These are phyloP conservation scores for Neoboletus subvelutipes DNA, from an alignment of 768 basidiomycete species.

Conservation along the genomic window DNA sequence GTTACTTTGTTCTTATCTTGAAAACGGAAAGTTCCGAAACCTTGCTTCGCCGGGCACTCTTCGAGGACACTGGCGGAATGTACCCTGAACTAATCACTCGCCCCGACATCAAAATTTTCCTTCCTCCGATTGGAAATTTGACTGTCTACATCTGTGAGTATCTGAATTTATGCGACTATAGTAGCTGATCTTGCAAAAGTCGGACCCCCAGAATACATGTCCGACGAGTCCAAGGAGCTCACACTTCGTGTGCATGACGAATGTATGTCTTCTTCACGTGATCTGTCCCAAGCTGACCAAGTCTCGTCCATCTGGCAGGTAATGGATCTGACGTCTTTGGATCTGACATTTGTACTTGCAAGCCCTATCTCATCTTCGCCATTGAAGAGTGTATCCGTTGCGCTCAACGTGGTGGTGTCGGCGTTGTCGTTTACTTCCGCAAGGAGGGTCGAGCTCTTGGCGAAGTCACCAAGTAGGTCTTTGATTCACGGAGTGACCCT, in stretches of 20 bases:
- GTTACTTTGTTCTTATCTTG: neutral
- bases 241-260: slow-evolving; percentile 93
- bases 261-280: slow-evolving; percentile 49
- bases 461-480: slow-evolving; percentile 81
- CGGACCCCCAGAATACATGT: slow-evolving; percentile 77
- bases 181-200: slow-evolving; percentile 42
- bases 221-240: slow-evolving; percentile 74
- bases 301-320: slow-evolving; percentile 39
- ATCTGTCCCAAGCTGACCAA: neutral
- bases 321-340: slow-evolving; percentile 97
- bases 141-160: slow-evolving; percentile 88
- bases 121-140: slow-evolving; percentile 89
- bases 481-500: neutral
- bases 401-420: slow-evolving; percentile 84
- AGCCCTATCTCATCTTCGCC: slow-evolving; percentile 88
- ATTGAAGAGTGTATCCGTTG: slow-evolving; percentile 91
- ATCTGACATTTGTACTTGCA: slow-evolving; percentile 90
- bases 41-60: slow-evolving; percentile 83
- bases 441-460: slow-evolving; percentile 93
- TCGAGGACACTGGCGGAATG: slow-evolving; percentile 96
- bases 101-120: slow-evolving; percentile 92
- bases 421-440: slow-evolving; percentile 91
- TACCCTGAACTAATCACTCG: slow-evolving; percentile 95
- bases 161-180: neutral
- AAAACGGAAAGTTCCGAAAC: slow-evolving; percentile 62